Evolutionary conservation across 2,329 filamentous ascomycete species (phyloP).

Genomic region (Periconia macrospinosa): DNA sequence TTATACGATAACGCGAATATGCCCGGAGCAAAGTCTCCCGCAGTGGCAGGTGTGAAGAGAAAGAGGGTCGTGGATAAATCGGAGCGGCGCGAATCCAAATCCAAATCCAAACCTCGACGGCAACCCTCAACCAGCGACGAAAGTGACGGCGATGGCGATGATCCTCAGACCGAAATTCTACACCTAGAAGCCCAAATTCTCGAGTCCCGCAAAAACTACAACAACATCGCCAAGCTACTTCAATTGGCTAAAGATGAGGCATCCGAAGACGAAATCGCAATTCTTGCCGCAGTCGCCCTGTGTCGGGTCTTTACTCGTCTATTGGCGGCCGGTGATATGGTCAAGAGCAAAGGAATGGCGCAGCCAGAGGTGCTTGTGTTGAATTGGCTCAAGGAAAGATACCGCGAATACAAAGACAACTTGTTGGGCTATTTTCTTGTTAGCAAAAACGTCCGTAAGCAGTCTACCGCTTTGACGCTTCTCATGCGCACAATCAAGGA

Average conservation of each 20-base stretch:
- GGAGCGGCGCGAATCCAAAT: slow-evolving; percentile 44
- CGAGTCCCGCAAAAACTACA: slow-evolving; percentile 87
- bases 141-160: slow-evolving; percentile 29
- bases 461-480: slow-evolving; percentile 73
- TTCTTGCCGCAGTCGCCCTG: slow-evolving; percentile 75
- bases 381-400: slow-evolving; percentile 75
- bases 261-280: slow-evolving; percentile 57
- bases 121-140: slow-evolving; percentile 22
- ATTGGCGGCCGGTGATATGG: slow-evolving; percentile 71
- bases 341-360: slow-evolving; percentile 64
- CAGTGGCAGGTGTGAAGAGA: slow-evolving; percentile 44
- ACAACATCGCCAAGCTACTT: slow-evolving; percentile 79
- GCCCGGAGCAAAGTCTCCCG: slow-evolving; percentile 34
- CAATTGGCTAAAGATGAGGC: slow-evolving; percentile 55
- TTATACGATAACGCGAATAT: slow-evolving; percentile 21
- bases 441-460: slow-evolving; percentile 60
- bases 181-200: slow-evolving; percentile 78
- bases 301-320: slow-evolving; percentile 85
- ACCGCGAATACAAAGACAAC: slow-evolving; percentile 68
- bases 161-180: slow-evolving; percentile 68
- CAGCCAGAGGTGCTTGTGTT: slow-evolving; percentile 76
- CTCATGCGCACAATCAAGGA: slow-evolving; percentile 84
- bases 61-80: slow-evolving; percentile 42
- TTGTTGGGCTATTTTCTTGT: slow-evolving; percentile 63
- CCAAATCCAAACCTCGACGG: slow-evolving; percentile 34